Conservation (phyloP, 345 rosid species). For the Rubroshorea leprosula region DNA sequence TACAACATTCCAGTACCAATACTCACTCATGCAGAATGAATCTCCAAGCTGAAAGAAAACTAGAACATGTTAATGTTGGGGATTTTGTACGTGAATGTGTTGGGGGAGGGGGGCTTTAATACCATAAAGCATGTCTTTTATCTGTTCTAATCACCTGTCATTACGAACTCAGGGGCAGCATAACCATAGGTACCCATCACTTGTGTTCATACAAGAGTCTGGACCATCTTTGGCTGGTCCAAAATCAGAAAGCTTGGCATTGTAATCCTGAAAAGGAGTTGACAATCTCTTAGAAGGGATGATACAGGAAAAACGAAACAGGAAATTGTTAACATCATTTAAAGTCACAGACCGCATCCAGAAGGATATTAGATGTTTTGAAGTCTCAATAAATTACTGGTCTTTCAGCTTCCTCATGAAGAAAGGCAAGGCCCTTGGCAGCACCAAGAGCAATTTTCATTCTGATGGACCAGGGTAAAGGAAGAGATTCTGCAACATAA, state of each 20-base stretch:
- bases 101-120: too few species aligned
- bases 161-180: conserved; percentile 39
- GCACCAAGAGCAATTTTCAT: conserved; percentile 39
- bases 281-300: background rate
- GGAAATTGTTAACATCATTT: background rate
- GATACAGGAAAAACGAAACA: background rate
- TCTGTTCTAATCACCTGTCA: conserved; percentile 47
- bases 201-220: conserved; percentile 29
- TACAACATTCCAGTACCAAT: background rate
- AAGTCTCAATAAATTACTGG: conserved; percentile 47
- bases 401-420: conserved; percentile 41
- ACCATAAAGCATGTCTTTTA: too few species aligned
- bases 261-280: conserved; percentile 24
- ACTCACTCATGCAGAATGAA: too few species aligned
- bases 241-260: conserved; percentile 42
- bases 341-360: conserved; percentile 34
- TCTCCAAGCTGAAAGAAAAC: too few species aligned
- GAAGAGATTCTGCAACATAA: conserved; percentile 29
- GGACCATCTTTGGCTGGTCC: conserved; percentile 44
- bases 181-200: conserved; percentile 41
- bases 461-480: conserved; percentile 38
- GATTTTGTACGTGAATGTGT: too few species aligned
- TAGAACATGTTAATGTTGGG: background rate
- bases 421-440: conserved; percentile 42
- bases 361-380: conserved; percentile 40